Evolutionary conservation across 2,329 filamentous ascomycete species (phyloP).

Genomic region (Parastagonospora nodorum): DNA sequence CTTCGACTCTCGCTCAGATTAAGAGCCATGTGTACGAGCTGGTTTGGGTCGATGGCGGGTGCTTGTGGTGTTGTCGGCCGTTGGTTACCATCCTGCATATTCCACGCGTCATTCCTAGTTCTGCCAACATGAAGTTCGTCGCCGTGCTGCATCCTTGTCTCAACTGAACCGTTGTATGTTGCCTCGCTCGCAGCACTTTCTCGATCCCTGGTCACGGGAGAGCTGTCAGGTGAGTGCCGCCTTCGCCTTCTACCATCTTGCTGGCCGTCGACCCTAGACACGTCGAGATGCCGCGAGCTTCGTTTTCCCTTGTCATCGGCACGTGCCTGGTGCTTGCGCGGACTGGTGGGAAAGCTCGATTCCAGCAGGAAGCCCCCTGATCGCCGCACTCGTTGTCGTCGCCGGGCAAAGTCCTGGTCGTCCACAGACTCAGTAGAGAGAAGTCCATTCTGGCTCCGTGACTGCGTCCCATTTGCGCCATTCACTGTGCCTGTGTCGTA

Average conservation of each 20-base stretch:
- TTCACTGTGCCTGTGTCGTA: constrained; percentile 13
- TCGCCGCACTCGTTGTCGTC: constrained; percentile 35
- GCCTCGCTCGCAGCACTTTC: constrained; percentile 4
- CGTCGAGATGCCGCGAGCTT: constrained; percentile 34
- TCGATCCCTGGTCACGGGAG: constrained; percentile 20
- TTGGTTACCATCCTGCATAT: constrained; percentile 9
- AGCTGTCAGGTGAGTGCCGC: constrained; percentile 16
- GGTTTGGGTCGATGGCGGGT: constrained; percentile 76
- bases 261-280: constrained; percentile 39
- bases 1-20: constrained; percentile 82
- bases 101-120: constrained; percentile 17
- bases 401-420: constrained; percentile 40
- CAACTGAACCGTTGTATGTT: constrained; percentile 8
- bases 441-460: constrained; percentile 12
- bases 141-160: constrained; percentile 7
- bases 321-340: constrained; percentile 30
- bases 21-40: constrained; percentile 92
- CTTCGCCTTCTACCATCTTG: constrained; percentile 35
- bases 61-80: constrained; percentile 31
- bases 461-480: constrained; percentile 4
- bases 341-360: constrained; percentile 38
- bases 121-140: constrained; percentile 25
- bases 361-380: constrained; percentile 55
- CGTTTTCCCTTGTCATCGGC: constrained; percentile 48
- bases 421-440: constrained; percentile 30